Conservation (phyloP, 805 yeast species). For the Suhomyces pyralidae region DNA sequence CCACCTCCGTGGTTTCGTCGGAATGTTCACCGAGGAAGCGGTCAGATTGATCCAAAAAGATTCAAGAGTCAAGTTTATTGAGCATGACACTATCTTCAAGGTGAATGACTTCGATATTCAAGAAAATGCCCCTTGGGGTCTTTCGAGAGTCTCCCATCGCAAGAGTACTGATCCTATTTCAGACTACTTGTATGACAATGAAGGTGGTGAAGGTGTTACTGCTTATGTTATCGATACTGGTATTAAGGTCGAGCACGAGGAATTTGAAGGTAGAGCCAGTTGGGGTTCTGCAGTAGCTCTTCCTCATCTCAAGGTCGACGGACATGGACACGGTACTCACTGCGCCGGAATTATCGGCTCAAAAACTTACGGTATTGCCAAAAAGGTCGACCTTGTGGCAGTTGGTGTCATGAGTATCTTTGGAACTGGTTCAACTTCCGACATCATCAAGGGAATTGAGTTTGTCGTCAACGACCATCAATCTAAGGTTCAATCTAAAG, state of each 20-base stretch:
- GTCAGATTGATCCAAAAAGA: slow-evolving; percentile 12
- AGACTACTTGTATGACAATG: slow-evolving; percentile 41
- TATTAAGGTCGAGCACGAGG: slow-evolving; percentile 55
- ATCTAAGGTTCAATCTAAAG: slow-evolving; percentile 42
- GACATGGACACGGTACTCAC: slow-evolving; percentile 92
- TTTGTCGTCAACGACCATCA: slow-evolving; percentile 39
- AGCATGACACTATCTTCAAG: slow-evolving; percentile 21
- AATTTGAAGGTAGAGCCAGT: slow-evolving; percentile 59
- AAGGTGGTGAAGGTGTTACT: slow-evolving; percentile 51
- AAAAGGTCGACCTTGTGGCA: slow-evolving; percentile 44
- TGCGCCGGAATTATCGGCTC: slow-evolving; percentile 90
- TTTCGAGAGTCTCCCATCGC: slow-evolving; percentile 37
- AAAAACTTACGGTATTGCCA: slow-evolving; percentile 78
- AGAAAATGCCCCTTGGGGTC: slow-evolving; percentile 42
- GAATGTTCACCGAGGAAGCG: slow-evolving; percentile 17
- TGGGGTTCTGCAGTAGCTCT: slow-evolving; percentile 49
- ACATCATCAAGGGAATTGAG: slow-evolving; percentile 44
- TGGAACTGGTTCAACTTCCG: slow-evolving; percentile 41
- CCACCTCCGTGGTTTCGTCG: slow-evolving; percentile 17
- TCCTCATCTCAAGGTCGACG: slow-evolving; percentile 48
- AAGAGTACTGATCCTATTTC: slow-evolving; percentile 21
- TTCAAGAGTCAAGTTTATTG: slow-evolving; percentile 19
- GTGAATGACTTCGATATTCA: slow-evolving; percentile 28
- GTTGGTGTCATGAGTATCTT: slow-evolving; percentile 40
- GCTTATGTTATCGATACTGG: slow-evolving; percentile 89